Percentiles rank a stretch among this genome's conserved stretches.
Evolutionary conservation across 768 basidiomycete species (phyloP).

Genomic region (Nidularia pulvinata): DNA sequence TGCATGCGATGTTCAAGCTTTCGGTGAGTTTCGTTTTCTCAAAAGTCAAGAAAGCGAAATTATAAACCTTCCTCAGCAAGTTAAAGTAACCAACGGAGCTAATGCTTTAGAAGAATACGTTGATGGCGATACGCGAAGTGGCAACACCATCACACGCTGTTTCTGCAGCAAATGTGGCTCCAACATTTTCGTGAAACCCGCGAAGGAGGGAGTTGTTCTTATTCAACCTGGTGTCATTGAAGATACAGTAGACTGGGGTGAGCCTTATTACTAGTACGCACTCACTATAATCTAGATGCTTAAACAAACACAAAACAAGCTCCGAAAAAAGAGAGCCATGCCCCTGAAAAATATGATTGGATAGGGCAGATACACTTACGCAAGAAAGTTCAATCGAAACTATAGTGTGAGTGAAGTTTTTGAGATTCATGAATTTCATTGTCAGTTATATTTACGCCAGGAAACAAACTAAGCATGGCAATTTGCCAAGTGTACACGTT

Average conservation of each 20-base stretch:
- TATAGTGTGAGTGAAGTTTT: no score
- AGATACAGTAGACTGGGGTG: conserved; percentile 17
- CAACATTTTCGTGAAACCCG: conserved; percentile 16
- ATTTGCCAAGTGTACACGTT: no score
- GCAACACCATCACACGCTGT: conserved; percentile 18
- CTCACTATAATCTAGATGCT: not conserved
- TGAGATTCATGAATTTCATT: no score
- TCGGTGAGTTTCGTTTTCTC: conserved; percentile 9
- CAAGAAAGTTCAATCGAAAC: no score
- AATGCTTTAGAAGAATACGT: conserved; percentile 7
- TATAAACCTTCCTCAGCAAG: not conserved
- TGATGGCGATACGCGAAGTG: conserved; percentile 21
- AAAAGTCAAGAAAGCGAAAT: not conserved
- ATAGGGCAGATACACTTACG: conserved; percentile 1
- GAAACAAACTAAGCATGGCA: no score
- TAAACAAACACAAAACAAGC: not conserved
- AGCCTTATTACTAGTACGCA: conserved; percentile 2
- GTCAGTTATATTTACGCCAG: no score
- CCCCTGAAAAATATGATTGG: conserved; percentile 1
- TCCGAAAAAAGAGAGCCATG: conserved; percentile 7
- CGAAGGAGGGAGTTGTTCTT: conserved; percentile 13
- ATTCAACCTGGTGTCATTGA: conserved; percentile 19
- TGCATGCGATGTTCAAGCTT: conserved; percentile 25
- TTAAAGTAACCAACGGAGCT: not conserved
- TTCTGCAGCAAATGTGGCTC: conserved; percentile 29